Base-by-base conservation (phyloP, 1,139 yeast genomes). In the Geotrichum phurueaensis region DNA sequence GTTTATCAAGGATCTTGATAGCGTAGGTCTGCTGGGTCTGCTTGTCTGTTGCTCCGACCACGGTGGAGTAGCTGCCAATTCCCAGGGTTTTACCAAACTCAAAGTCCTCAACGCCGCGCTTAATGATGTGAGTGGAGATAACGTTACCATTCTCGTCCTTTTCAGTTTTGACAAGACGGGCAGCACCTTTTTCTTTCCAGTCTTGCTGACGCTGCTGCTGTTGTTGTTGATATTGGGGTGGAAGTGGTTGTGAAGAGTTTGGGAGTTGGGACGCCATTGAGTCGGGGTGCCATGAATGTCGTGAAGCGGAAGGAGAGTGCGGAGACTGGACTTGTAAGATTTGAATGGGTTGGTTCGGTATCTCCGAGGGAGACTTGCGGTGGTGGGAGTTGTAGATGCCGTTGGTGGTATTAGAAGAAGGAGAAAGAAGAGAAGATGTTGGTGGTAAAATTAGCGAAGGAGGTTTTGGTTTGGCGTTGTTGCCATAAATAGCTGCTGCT, bases 21-120 rank as follows among this genome's bases (percentile, higher is more conserved):
- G 99, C 99, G 71, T 88, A 94, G 61, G 86, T 84, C 61, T 82
- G 81, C 57, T 81, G 75, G n/a, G 88, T 85, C 63, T 84, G 85
- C 53, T 85, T 80, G 67, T 94, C 97, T 1, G 88, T 80, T 0
- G 96, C 99, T 59, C 88, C 84, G 57, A 87, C 88, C 5, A 94
- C 98, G 6, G 96, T 91, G 3, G 98, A 92, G 71, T 94, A 95
- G 0, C 97, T 90, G 1, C 99, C 99, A 71, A 91, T 97, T 10
- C 99, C 99, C 51, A 95, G 81, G 61, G 86, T 84, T 59, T 87
- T 85, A 45, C 96, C 94, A 70, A 94, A 91, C 65, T 85, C 84
- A 74, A 92, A 95, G 75, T 94, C 99, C 65, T 82, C 81, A 1
- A 92, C 96, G 20, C 80, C 80, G 65, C 78, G 78, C 59, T 75